phyloP scores from a whole-genome alignment of 192 early-diverging fungal genomes.

The Backusella mclennaniae region DNA sequence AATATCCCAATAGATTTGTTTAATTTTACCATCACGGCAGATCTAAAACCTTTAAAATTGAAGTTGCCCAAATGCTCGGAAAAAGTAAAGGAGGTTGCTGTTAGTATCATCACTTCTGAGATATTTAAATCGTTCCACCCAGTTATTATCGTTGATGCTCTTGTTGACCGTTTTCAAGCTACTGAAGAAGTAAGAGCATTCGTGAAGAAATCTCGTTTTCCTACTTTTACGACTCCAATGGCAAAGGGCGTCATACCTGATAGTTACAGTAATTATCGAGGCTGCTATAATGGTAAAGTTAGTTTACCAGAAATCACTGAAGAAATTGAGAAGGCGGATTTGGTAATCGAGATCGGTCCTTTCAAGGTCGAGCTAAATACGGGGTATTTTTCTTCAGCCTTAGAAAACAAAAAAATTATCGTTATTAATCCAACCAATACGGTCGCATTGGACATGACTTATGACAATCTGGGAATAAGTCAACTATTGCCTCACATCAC shows the following conservation, averaged over 20 bases:
- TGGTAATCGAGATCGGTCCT: slow-evolving; percentile 40
- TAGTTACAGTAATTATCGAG: slow-evolving; percentile 27
- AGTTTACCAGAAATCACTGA: slow-evolving; percentile 23
- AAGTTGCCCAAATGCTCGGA: slow-evolving; percentile 20
- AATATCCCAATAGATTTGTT: slow-evolving; percentile 42
- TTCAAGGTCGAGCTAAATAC: slow-evolving; percentile 48
- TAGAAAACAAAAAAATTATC: slow-evolving; percentile 29
- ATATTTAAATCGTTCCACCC: slow-evolving; percentile 38
- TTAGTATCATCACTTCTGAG: slow-evolving; percentile 29
- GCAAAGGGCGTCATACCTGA: slow-evolving; percentile 41
- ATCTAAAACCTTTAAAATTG: slow-evolving; percentile 22
- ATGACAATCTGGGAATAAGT: slow-evolving; percentile 33
- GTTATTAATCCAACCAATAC: slow-evolving; percentile 35
- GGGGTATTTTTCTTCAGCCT: slow-evolving; percentile 38
- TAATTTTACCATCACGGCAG: slow-evolving; percentile 14
- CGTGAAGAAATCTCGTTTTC: slow-evolving; percentile 30
- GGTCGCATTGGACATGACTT: slow-evolving; percentile 26
- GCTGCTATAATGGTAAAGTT: slow-evolving; percentile 6
- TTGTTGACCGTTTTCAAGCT: slow-evolving; percentile 28
- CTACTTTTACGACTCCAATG: slow-evolving; percentile 43
- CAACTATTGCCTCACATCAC: slow-evolving; percentile 23
- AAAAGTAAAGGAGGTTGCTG: slow-evolving; percentile 18
- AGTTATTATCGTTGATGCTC: slow-evolving; percentile 42
- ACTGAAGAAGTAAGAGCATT: slow-evolving; percentile 27
- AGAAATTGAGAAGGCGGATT: slow-evolving; percentile 34